Evolutionary conservation across 2,329 filamentous ascomycete species (phyloP).

Genomic region (Scytalidium lignicola): DNA sequence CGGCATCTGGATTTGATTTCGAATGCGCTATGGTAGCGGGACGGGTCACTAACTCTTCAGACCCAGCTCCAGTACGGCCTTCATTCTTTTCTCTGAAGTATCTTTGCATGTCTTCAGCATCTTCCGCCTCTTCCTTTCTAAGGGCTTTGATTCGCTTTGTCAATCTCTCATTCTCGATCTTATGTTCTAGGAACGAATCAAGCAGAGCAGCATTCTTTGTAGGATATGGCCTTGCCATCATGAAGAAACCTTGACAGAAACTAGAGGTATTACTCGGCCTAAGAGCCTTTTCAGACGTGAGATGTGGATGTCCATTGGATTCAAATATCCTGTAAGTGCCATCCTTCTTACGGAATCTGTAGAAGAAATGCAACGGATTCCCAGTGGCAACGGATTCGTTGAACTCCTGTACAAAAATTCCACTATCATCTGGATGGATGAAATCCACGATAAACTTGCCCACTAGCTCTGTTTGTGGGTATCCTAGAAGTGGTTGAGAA

Average conservation of each 20-base stretch:
- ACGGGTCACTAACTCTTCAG: constrained; percentile 27
- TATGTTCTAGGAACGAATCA: constrained; percentile 93
- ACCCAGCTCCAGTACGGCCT: constrained; percentile 44
- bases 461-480: constrained; percentile 62
- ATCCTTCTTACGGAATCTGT: constrained; percentile 73
- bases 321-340: constrained; percentile 77
- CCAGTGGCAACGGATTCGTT: constrained; percentile 82
- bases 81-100: constrained; percentile 57
- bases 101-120: constrained; percentile 60
- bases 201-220: constrained; percentile 80
- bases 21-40: not conserved
- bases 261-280: constrained; percentile 60
- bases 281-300: constrained; percentile 62
- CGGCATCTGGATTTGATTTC: constrained; percentile 32
- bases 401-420: constrained; percentile 79
- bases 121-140: constrained; percentile 78
- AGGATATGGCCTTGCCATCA: constrained; percentile 87
- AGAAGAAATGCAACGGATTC: constrained; percentile 78
- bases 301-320: constrained; percentile 86
- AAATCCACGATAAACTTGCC: constrained; percentile 75
- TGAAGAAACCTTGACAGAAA: constrained; percentile 85
- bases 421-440: constrained; percentile 80
- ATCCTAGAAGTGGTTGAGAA: constrained; percentile 69
- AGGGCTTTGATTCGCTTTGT: constrained; percentile 80
- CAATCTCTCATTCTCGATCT: constrained; percentile 89